Percentiles rank a stretch among this genome's conserved stretches.
Evolutionary conservation across 768 basidiomycete genomes (phyloP).

Genomic region (Tulasnella sp.): DNA sequence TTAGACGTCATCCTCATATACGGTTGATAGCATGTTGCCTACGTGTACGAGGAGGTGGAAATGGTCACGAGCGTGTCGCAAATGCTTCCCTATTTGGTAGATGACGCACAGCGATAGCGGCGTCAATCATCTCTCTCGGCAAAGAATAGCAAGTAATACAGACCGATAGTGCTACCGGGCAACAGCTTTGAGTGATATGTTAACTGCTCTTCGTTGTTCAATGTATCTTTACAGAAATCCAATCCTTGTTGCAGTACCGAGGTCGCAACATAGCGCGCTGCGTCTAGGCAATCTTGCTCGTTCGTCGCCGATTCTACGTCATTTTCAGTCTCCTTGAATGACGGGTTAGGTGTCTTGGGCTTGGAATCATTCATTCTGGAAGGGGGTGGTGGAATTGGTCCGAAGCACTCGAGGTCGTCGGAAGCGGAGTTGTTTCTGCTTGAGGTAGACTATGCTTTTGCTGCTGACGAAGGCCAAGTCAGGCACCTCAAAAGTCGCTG

Average conservation of each 20-base stretch:
- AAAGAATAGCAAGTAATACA: not conserved
- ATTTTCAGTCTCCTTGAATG: not conserved
- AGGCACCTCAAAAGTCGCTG: not conserved
- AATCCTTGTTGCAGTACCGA: constrained; percentile 65
- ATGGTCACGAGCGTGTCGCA: constrained; percentile 80
- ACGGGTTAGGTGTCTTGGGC: not conserved
- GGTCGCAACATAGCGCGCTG: constrained; percentile 42
- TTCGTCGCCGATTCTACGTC: not conserved
- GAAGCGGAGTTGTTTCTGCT: not conserved
- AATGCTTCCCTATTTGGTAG: constrained; percentile 64
- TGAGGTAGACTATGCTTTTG: not conserved
- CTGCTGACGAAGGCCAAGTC: not conserved
- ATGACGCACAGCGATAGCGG: not conserved
- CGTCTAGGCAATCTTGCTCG: constrained; percentile 28
- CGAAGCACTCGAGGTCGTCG: not conserved
- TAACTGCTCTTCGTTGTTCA: constrained; percentile 64
- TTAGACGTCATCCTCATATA: not conserved
- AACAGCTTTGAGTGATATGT: constrained; percentile 59
- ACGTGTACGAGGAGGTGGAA: constrained; percentile 34
- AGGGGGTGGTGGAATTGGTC: not conserved
- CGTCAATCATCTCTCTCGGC: not conserved
- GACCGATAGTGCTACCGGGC: constrained; percentile 85
- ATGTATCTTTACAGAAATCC: constrained; percentile 51
- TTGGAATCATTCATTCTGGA: not conserved
- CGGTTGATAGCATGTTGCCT: not conserved